Percentiles rank a stretch among this genome's conserved stretches.
These are phyloP conservation scores for Nectriaceae sp. DNA, from an alignment of 2,329 filamentous ascomycete genomes.

Conservation along the genomic window DNA sequence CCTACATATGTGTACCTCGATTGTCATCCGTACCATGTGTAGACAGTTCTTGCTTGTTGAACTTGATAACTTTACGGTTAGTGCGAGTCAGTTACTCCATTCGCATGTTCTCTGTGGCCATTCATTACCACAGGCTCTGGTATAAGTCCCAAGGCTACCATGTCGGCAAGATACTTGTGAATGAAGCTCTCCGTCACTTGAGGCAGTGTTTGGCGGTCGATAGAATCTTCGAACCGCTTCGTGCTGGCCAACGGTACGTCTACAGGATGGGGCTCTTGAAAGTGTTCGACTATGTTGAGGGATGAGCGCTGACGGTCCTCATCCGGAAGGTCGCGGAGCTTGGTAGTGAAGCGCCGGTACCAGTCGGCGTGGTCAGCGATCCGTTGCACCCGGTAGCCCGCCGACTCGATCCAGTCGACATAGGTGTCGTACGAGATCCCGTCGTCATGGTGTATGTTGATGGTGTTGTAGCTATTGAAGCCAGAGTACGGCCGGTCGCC, in stretches of 20 bases:
- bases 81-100: too few species aligned
- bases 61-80: too few species aligned
- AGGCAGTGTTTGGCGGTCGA: background rate
- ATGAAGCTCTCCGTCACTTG: background rate
- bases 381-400: background rate
- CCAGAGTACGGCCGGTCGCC: background rate
- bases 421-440: background rate
- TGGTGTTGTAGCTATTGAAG: background rate
- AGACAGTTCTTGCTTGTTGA: too few species aligned
- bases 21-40: too few species aligned
- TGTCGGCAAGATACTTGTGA: background rate
- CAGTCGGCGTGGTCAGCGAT: background rate
- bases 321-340: background rate
- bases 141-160: background rate
- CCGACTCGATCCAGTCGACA: background rate
- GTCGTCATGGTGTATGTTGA: background rate
- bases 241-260: too few species aligned
- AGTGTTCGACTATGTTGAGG: too few species aligned
- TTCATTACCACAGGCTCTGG: too few species aligned
- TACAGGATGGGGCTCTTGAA: too few species aligned
- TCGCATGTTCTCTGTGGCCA: too few species aligned
- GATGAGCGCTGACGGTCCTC: background rate
- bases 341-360: background rate
- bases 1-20: too few species aligned
- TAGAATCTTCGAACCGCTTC: background rate